Conservation (phyloP, 106 monocot species). For the Amphibolis antarctica region DNA sequence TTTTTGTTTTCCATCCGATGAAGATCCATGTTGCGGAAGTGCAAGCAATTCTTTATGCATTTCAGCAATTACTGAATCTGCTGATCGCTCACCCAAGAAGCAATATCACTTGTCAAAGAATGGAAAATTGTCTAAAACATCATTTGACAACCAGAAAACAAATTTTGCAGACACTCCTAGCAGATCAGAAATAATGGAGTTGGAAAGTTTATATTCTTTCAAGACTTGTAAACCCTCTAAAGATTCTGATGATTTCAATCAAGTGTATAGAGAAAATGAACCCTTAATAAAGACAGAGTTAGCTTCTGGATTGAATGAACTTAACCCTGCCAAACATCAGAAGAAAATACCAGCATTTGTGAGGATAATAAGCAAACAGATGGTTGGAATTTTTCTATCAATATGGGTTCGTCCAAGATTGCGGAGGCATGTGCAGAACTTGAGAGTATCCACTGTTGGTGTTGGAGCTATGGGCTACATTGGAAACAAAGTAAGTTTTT, state of each 20-base stretch:
- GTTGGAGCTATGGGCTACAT: conserved; percentile 93
- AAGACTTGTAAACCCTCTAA: conserved; percentile 32
- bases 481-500: conserved; percentile 74
- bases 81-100: not conserved
- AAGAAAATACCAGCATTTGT: conserved; percentile 50
- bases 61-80: not conserved
- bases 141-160: not conserved
- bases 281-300: not conserved
- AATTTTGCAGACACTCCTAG: conserved; percentile 37
- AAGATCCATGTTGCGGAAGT: not conserved
- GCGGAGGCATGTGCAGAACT: conserved; percentile 61
- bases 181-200: conserved; percentile 55
- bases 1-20: not conserved
- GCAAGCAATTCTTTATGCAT: conserved; percentile 3
- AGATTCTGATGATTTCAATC: conserved; percentile 4
- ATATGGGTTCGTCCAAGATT: conserved; percentile 71
- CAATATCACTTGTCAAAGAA: not conserved
- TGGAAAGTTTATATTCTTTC: conserved; percentile 24
- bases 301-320: not conserved
- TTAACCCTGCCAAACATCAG: conserved; percentile 2
- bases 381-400: conserved; percentile 78
- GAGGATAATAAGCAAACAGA: conserved; percentile 85
- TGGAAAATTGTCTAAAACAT: not conserved
- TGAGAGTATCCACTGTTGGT: conserved; percentile 82
- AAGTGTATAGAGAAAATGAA: not conserved